These are phyloP conservation scores for Leccinum proliferum DNA, from an alignment of 1,284 basidiomycete species.

Conservation along the genomic window DNA sequence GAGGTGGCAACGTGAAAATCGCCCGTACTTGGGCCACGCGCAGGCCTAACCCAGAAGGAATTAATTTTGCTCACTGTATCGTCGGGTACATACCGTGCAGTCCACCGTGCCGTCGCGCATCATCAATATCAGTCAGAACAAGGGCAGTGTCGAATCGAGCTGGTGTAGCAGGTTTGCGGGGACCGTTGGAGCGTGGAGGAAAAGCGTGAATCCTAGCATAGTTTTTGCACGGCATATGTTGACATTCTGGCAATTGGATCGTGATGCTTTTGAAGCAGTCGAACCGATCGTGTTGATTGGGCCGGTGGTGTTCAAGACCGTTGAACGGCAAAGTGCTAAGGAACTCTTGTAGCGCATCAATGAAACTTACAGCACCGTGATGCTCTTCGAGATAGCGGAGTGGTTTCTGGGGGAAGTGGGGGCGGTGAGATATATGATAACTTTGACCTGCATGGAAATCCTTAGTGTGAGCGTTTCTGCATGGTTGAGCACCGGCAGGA, in stretches of 20 bases:
- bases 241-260: not conserved
- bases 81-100: slow-evolving; percentile 2
- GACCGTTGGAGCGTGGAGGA: too few species aligned
- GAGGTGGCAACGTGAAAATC: slow-evolving; percentile 11
- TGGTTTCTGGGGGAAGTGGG: too few species aligned
- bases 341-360: too few species aligned
- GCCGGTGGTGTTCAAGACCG: not conserved
- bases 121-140: not conserved
- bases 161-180: not conserved
- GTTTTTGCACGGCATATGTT: not conserved
- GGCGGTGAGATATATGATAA: not conserved
- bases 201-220: not conserved
- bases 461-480: not conserved
- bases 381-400: too few species aligned
- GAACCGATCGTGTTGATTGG: not conserved
- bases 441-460: not conserved
- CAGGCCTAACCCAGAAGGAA: slow-evolving; percentile 1
- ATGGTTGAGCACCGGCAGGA: not conserved
- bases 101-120: not conserved
- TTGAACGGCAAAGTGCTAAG: too few species aligned
- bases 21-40: slow-evolving; percentile 4
- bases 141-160: slow-evolving; percentile 1
- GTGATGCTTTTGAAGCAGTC: not conserved
- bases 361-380: too few species aligned
- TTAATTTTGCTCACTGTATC: not conserved